A percentile compares a stretch with the other conserved stretches of the same genome.
Evolutionary conservation across 352 stramenopile genomes (phyloP).

Genomic region (Globisporangium iwayamae): DNA sequence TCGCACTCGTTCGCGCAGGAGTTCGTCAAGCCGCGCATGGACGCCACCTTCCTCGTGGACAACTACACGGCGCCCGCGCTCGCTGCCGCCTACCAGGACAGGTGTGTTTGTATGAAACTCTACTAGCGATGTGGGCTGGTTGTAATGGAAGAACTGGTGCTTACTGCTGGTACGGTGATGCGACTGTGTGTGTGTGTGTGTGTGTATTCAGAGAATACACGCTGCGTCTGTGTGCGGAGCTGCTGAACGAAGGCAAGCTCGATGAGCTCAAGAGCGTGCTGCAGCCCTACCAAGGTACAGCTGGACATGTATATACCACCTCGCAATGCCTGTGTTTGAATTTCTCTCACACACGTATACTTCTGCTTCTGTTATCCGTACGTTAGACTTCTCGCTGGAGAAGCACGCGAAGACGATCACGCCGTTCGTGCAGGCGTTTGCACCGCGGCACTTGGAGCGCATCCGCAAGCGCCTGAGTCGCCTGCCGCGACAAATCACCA

Average conservation of each 20-base stretch:
- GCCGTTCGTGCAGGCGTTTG: constrained; percentile 72
- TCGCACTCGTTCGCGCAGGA: constrained; percentile 52
- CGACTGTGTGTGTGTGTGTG: background rate
- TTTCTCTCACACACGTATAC: background rate
- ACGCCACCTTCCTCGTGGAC: constrained; percentile 88
- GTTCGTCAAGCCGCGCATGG: constrained; percentile 67
- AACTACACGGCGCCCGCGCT: constrained; percentile 96
- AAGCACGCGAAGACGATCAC: constrained; percentile 42
- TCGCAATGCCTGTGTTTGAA: background rate
- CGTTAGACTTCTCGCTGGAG: constrained; percentile 45
- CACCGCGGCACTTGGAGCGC: constrained; percentile 84
- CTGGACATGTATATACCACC: background rate
- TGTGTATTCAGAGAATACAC: constrained; percentile 58
- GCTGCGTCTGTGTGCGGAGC: constrained; percentile 64
- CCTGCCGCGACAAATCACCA: constrained; percentile 92
- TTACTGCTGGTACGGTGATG: background rate
- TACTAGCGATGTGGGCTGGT: no score
- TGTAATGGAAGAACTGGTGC: background rate
- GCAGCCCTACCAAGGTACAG: constrained; percentile 67
- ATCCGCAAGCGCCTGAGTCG: constrained; percentile 94
- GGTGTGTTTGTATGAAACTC: constrained; percentile 42
- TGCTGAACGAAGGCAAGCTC: constrained; percentile 72
- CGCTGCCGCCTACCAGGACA: constrained; percentile 92
- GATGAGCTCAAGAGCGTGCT: constrained; percentile 68
- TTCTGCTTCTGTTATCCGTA: background rate